Percentiles rank a stretch among this genome's conserved stretches.
phyloP scores from a whole-genome alignment of 441 rosid species.

The Pelargonium australe region DNA sequence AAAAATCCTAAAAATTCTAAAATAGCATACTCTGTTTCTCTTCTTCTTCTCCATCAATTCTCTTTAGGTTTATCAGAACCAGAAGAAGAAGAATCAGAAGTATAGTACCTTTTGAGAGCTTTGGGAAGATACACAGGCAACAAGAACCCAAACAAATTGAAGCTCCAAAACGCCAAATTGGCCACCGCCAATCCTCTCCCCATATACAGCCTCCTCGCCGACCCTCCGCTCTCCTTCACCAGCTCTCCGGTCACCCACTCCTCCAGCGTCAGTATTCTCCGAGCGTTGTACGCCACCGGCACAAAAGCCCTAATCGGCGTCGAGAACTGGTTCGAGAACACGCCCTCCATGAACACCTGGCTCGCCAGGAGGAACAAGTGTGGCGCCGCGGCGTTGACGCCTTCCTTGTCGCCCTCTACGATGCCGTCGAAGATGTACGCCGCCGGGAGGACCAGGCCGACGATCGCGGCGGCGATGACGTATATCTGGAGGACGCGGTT shows the following conservation, averaged over 20 bases:
- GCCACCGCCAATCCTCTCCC: slow-evolving; percentile 66
- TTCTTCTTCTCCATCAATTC: background rate
- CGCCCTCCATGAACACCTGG: slow-evolving; percentile 6
- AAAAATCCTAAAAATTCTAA: no score
- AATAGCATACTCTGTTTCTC: background rate
- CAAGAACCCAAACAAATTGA: slow-evolving; percentile 73
- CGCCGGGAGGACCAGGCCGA: slow-evolving; percentile 6
- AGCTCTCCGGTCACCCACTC: background rate
- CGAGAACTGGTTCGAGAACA: background rate
- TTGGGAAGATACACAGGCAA: slow-evolving; percentile 73
- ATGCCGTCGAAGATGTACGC: background rate
- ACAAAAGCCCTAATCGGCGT: slow-evolving; percentile 4
- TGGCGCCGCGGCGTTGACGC: background rate
- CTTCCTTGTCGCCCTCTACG: slow-evolving; percentile 1
- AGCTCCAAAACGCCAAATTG: slow-evolving; percentile 73
- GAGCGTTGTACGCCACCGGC: background rate
- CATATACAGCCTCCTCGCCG: slow-evolving; percentile 32
- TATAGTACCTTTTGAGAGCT: slow-evolving; percentile 65
- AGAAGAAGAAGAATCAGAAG: slow-evolving; percentile 12
- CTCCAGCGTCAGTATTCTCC: background rate
- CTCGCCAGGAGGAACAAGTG: slow-evolving; percentile 4
- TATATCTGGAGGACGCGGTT: background rate
- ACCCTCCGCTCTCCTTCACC: background rate
- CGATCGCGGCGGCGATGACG: background rate
- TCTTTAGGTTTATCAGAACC: background rate